Base-by-base conservation (phyloP, 2,329 filamentous ascomycete species). In the Trichoderma aggressivum region DNA sequence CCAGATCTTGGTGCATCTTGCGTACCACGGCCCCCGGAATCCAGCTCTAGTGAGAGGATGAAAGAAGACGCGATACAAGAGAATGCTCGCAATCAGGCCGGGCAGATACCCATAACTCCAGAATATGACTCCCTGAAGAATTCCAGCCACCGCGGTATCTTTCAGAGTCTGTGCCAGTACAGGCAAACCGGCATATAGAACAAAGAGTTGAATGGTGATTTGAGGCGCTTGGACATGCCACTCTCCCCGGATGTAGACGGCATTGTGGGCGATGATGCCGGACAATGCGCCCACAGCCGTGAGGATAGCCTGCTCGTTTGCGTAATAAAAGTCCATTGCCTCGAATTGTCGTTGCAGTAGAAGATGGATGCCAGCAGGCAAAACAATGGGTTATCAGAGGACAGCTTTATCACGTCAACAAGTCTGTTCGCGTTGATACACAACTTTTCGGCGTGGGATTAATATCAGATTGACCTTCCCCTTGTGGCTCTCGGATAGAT, bases 241-340 rank as follows among this genome's bases (percentile, higher is more conserved):
- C 70, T 77, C 76, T 14, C 76, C 74, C 32, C 67, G 70, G 58
- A 77, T 75, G 70, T 77, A 77, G 21, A 77, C 7, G n/a, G 56
- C n/a, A 21, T 24, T 34, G 58, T 70, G 67, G 32, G 53, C 53
- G 5, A 63, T 24, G 59, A 70, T n/a, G 26, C 58, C 67, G 7
- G 58, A 70, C 18, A 62, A 53, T 47, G 50, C 8, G 24, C 67
- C 67, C 28, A 39, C 64, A 8, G 24, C 21, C 21, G 30, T 16
- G 16, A 63, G 60, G 18, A 63, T 26, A 16, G 60, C 60, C 11
- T 43, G 32, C 24, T n/a, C 10, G 26, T 63, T 34, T 10, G 60
- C 24, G 36, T 53, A 24, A 21, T 53, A 53, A 53, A 53, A 53
- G 21, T 53, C 47, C 47, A 53, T 53, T 14, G 47, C n/a, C n/a